Percentiles rank a stretch among this genome's conserved stretches.
Evolutionary conservation across 2,329 filamentous ascomycete species (phyloP).

Genomic region (Blastomyces parvus): DNA sequence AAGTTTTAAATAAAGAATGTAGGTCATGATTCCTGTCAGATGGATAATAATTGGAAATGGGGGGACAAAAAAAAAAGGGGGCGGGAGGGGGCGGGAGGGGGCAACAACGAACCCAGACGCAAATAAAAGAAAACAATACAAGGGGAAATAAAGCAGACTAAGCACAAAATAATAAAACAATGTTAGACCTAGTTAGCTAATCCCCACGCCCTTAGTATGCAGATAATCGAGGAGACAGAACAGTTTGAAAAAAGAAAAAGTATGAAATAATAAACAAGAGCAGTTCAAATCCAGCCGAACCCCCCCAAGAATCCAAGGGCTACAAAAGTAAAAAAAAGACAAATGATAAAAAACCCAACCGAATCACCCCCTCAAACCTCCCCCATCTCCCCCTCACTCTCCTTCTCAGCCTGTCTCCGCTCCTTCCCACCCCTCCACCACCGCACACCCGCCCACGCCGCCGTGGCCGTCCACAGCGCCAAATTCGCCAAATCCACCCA

Average conservation of each 20-base stretch:
- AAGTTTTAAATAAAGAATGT: too few species aligned
- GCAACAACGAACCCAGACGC: neutral
- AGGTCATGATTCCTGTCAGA: too few species aligned
- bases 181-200: neutral
- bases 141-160: slow-evolving; percentile 5
- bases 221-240: neutral
- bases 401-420: slow-evolving; percentile 19
- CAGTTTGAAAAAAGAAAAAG: neutral
- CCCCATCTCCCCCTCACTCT: slow-evolving; percentile 8
- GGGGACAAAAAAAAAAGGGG: too few species aligned
- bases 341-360: slow-evolving; percentile 10
- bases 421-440: slow-evolving; percentile 21
- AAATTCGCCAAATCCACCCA: slow-evolving; percentile 72
- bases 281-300: neutral
- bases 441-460: slow-evolving; percentile 30
- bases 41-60: neutral
- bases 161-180: slow-evolving; percentile 2
- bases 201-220: neutral
- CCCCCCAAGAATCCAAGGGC: neutral
- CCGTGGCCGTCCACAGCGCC: slow-evolving; percentile 63
- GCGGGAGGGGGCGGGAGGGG: too few species aligned
- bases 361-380: neutral
- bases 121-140: slow-evolving; percentile 8
- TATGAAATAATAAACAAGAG: neutral
- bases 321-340: slow-evolving; percentile 11